These are phyloP conservation scores for Cymodocea nodosa DNA, from an alignment of 116 monocot species.

Conservation along the genomic window DNA sequence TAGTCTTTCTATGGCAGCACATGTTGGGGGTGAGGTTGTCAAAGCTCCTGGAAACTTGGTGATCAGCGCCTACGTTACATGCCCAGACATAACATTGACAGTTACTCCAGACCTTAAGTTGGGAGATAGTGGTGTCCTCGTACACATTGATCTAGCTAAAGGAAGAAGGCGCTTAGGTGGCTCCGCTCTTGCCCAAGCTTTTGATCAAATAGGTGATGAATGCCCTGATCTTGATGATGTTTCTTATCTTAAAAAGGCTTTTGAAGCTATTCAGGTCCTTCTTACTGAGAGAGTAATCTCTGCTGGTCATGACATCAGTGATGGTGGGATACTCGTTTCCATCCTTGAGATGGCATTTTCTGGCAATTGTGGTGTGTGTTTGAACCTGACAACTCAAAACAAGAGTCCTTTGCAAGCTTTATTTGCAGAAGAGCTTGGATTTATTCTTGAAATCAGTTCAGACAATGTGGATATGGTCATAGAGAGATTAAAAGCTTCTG, in stretches of 20 bases:
- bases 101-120: constrained; percentile 96
- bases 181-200: constrained; percentile 76
- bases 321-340: constrained; percentile 72
- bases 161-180: constrained; percentile 74
- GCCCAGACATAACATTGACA: constrained; percentile 87
- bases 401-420: constrained; percentile 35
- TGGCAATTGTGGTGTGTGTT: constrained; percentile 73
- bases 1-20: constrained; percentile 97
- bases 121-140: constrained; percentile 50
- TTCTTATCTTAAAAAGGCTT: constrained; percentile 53
- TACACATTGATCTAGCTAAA: constrained; percentile 66
- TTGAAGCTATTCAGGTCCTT: constrained; percentile 64
- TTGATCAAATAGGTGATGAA: constrained; percentile 72
- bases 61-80: constrained; percentile 81
- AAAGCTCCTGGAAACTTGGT: constrained; percentile 98
- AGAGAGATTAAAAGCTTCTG: constrained; percentile 40
- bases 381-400: constrained; percentile 39
- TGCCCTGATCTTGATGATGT: constrained; percentile 93
- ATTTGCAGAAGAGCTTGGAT: constrained; percentile 91
- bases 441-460: constrained; percentile 59
- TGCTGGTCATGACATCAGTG: constrained; percentile 94
- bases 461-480: constrained; percentile 27
- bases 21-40: constrained; percentile 65
- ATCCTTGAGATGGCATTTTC: constrained; percentile 96
- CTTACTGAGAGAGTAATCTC: constrained; percentile 56